Evolutionary conservation across 2,329 filamentous ascomycete species (phyloP).

Genomic region (Paecilomyces niveus): DNA sequence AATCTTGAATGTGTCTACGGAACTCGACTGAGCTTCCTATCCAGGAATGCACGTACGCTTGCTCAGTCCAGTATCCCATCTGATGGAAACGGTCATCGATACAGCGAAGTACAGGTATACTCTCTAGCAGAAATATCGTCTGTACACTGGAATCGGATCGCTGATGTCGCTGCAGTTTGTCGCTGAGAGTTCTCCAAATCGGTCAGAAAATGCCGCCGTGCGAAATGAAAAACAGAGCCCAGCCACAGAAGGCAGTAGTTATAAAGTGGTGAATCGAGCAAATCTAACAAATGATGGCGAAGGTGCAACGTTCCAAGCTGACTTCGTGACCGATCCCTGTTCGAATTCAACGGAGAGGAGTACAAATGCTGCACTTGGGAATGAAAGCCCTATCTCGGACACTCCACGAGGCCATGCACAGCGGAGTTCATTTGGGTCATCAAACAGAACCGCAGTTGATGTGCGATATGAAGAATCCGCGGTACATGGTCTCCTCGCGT

Average conservation of each 20-base stretch:
- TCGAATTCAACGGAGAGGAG: background rate
- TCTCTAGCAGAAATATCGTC: background rate
- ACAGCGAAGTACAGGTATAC: background rate
- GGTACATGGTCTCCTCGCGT: background rate
- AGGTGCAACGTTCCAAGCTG: background rate
- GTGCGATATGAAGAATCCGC: background rate
- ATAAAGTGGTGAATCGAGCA: background rate
- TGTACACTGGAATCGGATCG: background rate
- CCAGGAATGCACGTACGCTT: constrained; percentile 43
- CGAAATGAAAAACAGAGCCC: background rate
- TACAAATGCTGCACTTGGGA: background rate
- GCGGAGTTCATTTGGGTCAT: background rate
- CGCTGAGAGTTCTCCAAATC: background rate
- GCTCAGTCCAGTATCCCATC: constrained; percentile 8
- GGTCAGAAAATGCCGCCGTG: background rate
- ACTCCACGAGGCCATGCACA: background rate
- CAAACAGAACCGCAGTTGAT: background rate
- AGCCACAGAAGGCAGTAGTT: background rate
- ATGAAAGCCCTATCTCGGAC: background rate
- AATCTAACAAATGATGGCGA: background rate
- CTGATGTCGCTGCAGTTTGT: background rate
- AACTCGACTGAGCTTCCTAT: constrained; percentile 41
- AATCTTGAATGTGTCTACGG: constrained; percentile 45
- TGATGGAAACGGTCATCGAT: background rate
- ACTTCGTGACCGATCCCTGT: background rate